These are phyloP conservation scores for Collybiopsis luxurians DNA, from an alignment of 768 basidiomycete genomes.

Conservation along the genomic window DNA sequence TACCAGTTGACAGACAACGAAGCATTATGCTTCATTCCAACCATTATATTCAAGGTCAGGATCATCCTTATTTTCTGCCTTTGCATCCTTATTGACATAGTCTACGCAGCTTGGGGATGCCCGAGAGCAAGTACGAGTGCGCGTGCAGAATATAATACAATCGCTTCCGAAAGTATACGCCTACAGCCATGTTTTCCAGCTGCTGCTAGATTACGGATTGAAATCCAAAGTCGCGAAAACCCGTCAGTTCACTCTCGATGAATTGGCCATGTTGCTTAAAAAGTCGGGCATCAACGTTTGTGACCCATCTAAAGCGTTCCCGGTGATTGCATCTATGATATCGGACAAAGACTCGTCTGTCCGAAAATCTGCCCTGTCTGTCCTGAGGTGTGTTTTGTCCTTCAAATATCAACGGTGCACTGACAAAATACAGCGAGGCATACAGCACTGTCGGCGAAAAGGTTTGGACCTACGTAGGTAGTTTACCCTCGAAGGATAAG, in stretches of 20 bases:
- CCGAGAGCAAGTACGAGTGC: conserved; percentile 73
- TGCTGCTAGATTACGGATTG: conserved; percentile 84
- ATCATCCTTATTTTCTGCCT: not conserved
- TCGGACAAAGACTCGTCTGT: conserved; percentile 89
- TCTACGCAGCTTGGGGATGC: conserved; percentile 82
- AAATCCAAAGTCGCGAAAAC: conserved; percentile 91
- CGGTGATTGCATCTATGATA: conserved; percentile 73
- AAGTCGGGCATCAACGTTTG: conserved; percentile 81
- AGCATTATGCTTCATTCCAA: conserved; percentile 84
- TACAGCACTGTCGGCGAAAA: conserved; percentile 84
- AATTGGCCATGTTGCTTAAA: conserved; percentile 72
- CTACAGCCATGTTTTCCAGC: conserved; percentile 86
- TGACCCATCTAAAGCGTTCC: conserved; percentile 78
- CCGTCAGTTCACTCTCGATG: conserved; percentile 83
- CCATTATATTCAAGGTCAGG: conserved; percentile 84
- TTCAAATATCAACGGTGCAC: conserved; percentile 6
- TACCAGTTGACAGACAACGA: conserved; percentile 86
- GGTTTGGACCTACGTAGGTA: conserved; percentile 77
- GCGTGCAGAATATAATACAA: conserved; percentile 84
- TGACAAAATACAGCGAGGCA: conserved; percentile 55
- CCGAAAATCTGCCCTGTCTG: conserved; percentile 80
- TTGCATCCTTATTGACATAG: not conserved
- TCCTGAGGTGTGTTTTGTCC: conserved; percentile 62
- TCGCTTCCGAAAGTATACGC: conserved; percentile 87
- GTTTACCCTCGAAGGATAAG: conserved; percentile 81